phyloP scores from a whole-genome alignment of 495 filamentous ascomycete species.

The Aspergillus bertholletiae region DNA sequence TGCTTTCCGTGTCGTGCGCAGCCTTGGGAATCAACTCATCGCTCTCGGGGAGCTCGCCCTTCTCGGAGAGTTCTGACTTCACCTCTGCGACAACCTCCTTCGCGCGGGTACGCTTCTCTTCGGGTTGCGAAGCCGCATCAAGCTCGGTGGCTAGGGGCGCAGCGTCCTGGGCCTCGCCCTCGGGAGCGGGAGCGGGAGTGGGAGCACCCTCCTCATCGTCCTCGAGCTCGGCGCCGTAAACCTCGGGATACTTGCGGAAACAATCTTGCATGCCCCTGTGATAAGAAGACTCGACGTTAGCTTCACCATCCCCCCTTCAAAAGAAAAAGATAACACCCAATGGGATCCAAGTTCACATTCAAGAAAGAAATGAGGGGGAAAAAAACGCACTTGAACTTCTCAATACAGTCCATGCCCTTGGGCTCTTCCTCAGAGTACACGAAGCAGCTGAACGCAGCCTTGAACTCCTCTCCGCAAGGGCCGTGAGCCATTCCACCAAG shows the following conservation, averaged over 20 bases:
- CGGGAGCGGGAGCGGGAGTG: constrained; percentile 13
- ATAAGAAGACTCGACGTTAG: constrained; percentile 9
- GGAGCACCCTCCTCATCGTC: constrained; percentile 64
- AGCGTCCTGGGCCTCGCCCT: constrained; percentile 14
- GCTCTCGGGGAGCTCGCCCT: constrained; percentile 32
- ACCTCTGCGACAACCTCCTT: constrained; percentile 23
- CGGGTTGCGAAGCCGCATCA: constrained; percentile 17
- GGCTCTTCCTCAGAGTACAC: constrained; percentile 90
- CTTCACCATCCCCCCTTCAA: background rate
- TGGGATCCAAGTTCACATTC: background rate
- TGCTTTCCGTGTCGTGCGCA: constrained; percentile 41
- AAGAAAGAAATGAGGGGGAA: too few relatives aligned
- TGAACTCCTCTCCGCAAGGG: constrained; percentile 93
- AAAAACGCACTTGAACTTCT: constrained; percentile 91
- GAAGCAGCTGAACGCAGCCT: constrained; percentile 94
- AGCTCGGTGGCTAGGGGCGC: constrained; percentile 13
- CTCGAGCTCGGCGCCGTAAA: constrained; percentile 87
- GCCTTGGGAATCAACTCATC: constrained; percentile 50
- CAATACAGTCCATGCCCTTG: constrained; percentile 99
- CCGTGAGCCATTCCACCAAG: constrained; percentile 96
- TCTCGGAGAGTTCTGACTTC: constrained; percentile 17
- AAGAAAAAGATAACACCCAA: constrained; percentile 9
- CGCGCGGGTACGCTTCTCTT: constrained; percentile 24
- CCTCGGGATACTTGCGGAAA: constrained; percentile 85
- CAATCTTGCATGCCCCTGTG: constrained; percentile 91